Percentiles rank a stretch among this genome's conserved stretches.
These are phyloP conservation scores for Leptographium wingfieldii DNA, from an alignment of 2,329 filamentous ascomycete species.

Conservation along the genomic window DNA sequence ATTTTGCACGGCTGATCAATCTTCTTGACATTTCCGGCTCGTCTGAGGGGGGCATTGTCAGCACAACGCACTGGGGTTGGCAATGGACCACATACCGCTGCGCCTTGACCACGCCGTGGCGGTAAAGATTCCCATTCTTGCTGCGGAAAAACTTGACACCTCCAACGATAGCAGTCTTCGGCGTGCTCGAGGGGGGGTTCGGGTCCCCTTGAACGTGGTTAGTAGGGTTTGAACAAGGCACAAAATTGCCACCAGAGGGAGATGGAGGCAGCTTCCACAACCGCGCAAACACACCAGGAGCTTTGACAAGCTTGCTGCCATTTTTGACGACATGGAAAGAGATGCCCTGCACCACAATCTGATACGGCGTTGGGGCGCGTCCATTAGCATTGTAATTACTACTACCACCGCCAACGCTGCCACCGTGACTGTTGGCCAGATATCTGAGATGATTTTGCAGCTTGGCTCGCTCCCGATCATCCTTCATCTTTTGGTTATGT, in stretches of 20 bases:
- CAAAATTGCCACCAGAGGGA: slow-evolving; percentile 18
- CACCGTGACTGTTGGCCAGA: slow-evolving; percentile 15
- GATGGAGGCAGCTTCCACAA: neutral
- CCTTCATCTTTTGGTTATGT: slow-evolving; percentile 39
- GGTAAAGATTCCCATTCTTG: slow-evolving; percentile 77
- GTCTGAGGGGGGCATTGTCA: slow-evolving; percentile 29
- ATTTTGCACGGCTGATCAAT: slow-evolving; percentile 60
- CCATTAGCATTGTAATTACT: neutral
- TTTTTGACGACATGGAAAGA: slow-evolving; percentile 61
- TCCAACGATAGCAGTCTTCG: slow-evolving; percentile 59
- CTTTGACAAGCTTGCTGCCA: slow-evolving; percentile 70
- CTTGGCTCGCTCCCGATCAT: slow-evolving; percentile 47
- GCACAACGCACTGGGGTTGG: slow-evolving; percentile 16
- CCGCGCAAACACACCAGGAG: slow-evolving; percentile 45
- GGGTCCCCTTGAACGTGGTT: slow-evolving; percentile 37
- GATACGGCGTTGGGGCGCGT: slow-evolving; percentile 28
- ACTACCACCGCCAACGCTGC: slow-evolving; percentile 15
- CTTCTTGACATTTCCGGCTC: slow-evolving; percentile 48
- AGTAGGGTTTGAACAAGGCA: slow-evolving; percentile 12
- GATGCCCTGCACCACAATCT: slow-evolving; percentile 58
- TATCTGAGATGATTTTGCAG: slow-evolving; percentile 34
- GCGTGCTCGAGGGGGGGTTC: slow-evolving; percentile 53
- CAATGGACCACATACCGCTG: slow-evolving; percentile 50
- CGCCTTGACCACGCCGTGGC: slow-evolving; percentile 60
- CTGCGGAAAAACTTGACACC: slow-evolving; percentile 76